phyloP scores from a whole-genome alignment of 495 filamentous ascomycete genomes.

The Trichoderma gamsii region DNA sequence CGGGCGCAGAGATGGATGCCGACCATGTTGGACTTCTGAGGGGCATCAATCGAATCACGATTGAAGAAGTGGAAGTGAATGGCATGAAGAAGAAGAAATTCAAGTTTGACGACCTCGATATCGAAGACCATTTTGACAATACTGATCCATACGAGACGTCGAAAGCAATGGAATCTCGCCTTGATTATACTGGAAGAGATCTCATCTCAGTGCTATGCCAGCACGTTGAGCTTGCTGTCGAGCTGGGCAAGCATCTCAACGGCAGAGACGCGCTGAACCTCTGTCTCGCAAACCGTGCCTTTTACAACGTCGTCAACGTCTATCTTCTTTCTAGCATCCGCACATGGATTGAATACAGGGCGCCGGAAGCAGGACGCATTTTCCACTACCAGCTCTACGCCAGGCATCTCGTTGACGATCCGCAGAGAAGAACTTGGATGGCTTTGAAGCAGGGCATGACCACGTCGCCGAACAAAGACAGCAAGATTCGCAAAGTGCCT shows the following conservation, averaged over 20 bases:
- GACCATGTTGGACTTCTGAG: background rate
- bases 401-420: constrained; percentile 46
- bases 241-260: constrained; percentile 44
- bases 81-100: constrained; percentile 8
- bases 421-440: constrained; percentile 25
- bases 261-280: constrained; percentile 47
- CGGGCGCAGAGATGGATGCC: background rate
- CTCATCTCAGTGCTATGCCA: constrained; percentile 45
- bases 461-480: constrained; percentile 14
- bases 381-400: constrained; percentile 49
- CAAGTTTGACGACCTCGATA: constrained; percentile 5
- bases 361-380: constrained; percentile 39
- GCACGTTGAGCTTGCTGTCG: constrained; percentile 43
- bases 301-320: constrained; percentile 46
- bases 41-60: background rate
- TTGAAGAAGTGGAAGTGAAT: background rate
- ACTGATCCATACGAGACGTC: background rate
- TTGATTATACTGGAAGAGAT: constrained; percentile 28
- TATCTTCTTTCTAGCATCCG: constrained; percentile 36
- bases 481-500: constrained; percentile 23
- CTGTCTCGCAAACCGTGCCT: constrained; percentile 51
- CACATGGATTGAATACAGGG: constrained; percentile 27
- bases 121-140: background rate
- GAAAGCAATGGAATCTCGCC: background rate
- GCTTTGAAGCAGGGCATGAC: constrained; percentile 21